Conservation (phyloP, 169 alveolate species). For the Cyclospora cayetanensis region DNA sequence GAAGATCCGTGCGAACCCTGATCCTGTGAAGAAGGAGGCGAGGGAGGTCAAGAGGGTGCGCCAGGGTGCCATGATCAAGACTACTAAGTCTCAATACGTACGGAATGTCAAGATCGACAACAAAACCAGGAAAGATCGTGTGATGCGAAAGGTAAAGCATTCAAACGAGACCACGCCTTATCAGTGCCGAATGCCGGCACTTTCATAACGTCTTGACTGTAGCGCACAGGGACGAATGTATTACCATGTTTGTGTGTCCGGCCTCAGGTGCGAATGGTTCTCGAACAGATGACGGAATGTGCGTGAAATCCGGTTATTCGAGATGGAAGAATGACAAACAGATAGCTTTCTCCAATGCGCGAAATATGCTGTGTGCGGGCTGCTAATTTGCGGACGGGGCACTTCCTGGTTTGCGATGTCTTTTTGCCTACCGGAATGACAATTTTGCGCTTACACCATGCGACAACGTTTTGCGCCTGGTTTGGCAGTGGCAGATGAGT, state of each 20-base stretch:
- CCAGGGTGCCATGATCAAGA: conserved; percentile 88
- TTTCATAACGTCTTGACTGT: background rate
- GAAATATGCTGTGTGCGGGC: too few species aligned
- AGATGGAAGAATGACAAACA: too few species aligned
- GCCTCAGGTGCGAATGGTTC: conserved; percentile 33
- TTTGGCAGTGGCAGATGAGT: too few species aligned
- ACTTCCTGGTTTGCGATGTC: too few species aligned
- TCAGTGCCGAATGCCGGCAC: background rate
- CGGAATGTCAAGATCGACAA: conserved; percentile 91
- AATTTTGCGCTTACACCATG: too few species aligned
- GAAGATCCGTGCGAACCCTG: conserved; percentile 97
- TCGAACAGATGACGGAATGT: conserved; percentile 37
- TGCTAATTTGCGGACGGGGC: too few species aligned
- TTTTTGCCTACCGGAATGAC: too few species aligned
- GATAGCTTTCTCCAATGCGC: too few species aligned
- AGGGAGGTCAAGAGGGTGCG: conserved; percentile 82
- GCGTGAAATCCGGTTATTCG: background rate
- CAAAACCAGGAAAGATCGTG: conserved; percentile 95
- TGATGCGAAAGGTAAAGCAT: conserved; percentile 90
- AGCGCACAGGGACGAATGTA: too few species aligned
- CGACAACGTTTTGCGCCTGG: too few species aligned
- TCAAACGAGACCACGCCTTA: background rate
- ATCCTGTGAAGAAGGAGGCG: conserved; percentile 85
- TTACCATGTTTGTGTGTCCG: background rate
- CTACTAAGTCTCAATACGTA: conserved; percentile 92